Percentiles rank a stretch among this genome's conserved stretches.
phyloP scores from a whole-genome alignment of 164 flowering plant species.

The Vitis rotundifolia region DNA sequence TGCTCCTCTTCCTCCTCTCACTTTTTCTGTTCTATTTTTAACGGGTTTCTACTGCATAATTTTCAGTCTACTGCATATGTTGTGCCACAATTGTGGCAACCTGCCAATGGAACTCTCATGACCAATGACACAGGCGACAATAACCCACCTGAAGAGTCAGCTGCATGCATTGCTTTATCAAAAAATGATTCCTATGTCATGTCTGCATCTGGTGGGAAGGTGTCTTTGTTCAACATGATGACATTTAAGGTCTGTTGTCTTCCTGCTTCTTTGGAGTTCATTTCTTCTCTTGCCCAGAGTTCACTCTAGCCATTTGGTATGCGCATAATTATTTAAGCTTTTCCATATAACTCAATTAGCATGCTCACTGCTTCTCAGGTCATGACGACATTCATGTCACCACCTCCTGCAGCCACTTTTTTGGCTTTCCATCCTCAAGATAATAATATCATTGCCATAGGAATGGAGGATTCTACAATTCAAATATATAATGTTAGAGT shows the following conservation, averaged over 20 bases:
- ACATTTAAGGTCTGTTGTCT: slow-evolving; percentile 55
- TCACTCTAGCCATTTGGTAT: no score
- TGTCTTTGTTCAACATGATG: slow-evolving; percentile 74
- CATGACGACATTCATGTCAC: slow-evolving; percentile 76
- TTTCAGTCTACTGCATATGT: slow-evolving; percentile 61
- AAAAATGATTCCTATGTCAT: slow-evolving; percentile 66
- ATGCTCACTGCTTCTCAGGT: slow-evolving; percentile 34
- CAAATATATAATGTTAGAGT: slow-evolving; percentile 74
- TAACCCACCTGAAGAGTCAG: slow-evolving; percentile 55
- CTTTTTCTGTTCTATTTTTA: background rate
- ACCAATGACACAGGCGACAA: slow-evolving; percentile 54
- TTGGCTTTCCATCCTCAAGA: slow-evolving; percentile 83
- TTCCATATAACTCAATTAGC: background rate
- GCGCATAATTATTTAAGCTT: no score
- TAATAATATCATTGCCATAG: slow-evolving; percentile 76
- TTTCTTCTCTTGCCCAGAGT: background rate
- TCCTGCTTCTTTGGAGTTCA: background rate
- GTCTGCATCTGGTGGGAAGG: slow-evolving; percentile 75
- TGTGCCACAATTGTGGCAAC: slow-evolving; percentile 69
- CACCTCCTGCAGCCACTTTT: slow-evolving; percentile 79
- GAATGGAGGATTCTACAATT: slow-evolving; percentile 73
- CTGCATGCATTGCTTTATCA: slow-evolving; percentile 68
- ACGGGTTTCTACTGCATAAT: background rate
- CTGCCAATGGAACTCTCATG: slow-evolving; percentile 64
- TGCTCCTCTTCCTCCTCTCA: background rate